Evolutionary conservation across 352 stramenopile species (phyloP).

Genomic region (Globisporangium apiculatum): DNA sequence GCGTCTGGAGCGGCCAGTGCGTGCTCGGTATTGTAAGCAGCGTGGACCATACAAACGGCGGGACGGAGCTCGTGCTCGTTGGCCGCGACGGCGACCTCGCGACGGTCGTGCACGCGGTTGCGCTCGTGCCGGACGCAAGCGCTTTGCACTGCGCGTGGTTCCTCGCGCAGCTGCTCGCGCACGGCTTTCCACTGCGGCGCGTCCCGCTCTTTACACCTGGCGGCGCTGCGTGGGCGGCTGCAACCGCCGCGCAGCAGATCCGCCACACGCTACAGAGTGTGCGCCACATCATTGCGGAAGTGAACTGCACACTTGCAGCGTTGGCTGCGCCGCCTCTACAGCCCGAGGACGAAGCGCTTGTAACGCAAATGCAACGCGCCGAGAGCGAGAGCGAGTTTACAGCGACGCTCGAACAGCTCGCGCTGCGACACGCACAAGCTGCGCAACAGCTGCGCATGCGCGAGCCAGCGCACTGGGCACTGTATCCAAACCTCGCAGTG

Average conservation of each 20-base stretch:
- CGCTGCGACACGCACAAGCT: slow-evolving; percentile 23
- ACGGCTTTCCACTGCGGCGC: slow-evolving; percentile 35
- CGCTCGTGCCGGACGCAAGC: slow-evolving; percentile 26
- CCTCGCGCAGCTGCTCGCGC: slow-evolving; percentile 30
- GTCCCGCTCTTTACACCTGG: slow-evolving; percentile 34
- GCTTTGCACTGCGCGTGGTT: slow-evolving; percentile 34
- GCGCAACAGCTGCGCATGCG: slow-evolving; percentile 27
- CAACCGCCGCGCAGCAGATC: slow-evolving; percentile 18
- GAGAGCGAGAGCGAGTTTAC: slow-evolving; percentile 35
- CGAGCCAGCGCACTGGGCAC: slow-evolving; percentile 30
- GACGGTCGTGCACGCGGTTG: slow-evolving; percentile 27
- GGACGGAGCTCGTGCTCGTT: slow-evolving; percentile 27
- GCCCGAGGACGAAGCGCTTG: slow-evolving; percentile 22
- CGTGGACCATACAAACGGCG: slow-evolving; percentile 21
- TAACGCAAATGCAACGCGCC: slow-evolving; percentile 32
- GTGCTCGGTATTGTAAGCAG: slow-evolving; percentile 31
- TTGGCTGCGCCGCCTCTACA: neutral
- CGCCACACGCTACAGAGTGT: slow-evolving; percentile 31
- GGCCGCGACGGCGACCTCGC: slow-evolving; percentile 31
- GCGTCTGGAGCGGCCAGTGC: slow-evolving; percentile 33
- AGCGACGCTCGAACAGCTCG: slow-evolving; percentile 19
- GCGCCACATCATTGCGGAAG: slow-evolving; percentile 26
- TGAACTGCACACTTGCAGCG: slow-evolving; percentile 18
- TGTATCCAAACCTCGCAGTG: slow-evolving; percentile 34
- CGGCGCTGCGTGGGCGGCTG: slow-evolving; percentile 12